phyloP scores from a whole-genome alignment of 1,284 basidiomycete species.

The Ganoderma sp. region DNA sequence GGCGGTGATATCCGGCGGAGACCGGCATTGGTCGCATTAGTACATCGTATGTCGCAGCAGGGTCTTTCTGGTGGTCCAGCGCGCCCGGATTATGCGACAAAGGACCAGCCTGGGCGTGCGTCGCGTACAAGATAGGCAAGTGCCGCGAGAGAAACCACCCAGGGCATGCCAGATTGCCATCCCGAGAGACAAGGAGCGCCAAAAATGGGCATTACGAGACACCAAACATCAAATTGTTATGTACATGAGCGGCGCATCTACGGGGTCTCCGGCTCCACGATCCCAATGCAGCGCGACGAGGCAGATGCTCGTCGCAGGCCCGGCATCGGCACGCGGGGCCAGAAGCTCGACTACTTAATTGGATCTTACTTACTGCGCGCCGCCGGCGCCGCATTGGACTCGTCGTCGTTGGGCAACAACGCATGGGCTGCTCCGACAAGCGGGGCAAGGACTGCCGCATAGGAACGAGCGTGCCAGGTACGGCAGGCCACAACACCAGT shows the following conservation, averaged over 20 bases:
- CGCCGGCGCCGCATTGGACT: not conserved
- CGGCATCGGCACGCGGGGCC: not conserved
- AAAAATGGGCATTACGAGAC: not conserved
- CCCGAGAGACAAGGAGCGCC: not conserved
- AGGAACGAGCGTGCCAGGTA: not conserved
- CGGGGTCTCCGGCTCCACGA: not conserved
- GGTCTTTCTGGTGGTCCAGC: not conserved
- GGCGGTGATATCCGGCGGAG: conserved; percentile 1
- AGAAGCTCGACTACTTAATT: conserved; percentile 1
- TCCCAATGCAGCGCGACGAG: not conserved
- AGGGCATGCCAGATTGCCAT: not conserved
- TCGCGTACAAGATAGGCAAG: not conserved
- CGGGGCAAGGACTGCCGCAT: not conserved
- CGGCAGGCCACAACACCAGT: not conserved
- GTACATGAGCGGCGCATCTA: not conserved
- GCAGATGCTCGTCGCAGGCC: not conserved
- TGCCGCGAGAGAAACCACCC: not conserved
- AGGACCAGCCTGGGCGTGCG: not conserved
- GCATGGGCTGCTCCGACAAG: not conserved
- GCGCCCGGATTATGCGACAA: not conserved
- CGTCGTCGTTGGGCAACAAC: not conserved
- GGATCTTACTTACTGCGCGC: not conserved
- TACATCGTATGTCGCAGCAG: not conserved
- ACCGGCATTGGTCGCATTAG: conserved; percentile 3
- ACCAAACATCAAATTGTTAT: not conserved